Conservation (phyloP, 495 filamentous ascomycete genomes). For the Pseudevernia furfuracea region DNA sequence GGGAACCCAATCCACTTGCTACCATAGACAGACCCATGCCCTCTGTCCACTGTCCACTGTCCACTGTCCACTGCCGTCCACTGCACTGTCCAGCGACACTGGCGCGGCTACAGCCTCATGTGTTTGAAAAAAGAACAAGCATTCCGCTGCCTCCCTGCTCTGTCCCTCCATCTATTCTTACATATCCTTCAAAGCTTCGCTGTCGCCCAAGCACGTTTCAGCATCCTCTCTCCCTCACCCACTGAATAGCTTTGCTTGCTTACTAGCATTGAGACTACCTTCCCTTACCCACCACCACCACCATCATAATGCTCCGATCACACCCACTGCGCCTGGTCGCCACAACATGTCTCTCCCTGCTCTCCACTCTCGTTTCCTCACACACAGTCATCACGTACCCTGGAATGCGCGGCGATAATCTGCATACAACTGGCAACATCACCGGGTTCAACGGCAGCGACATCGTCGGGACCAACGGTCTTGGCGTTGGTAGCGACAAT, state of each 20-base stretch:
- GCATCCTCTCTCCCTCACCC: neutral
- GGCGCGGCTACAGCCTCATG: slow-evolving; percentile 17
- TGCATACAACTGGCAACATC: slow-evolving; percentile 63
- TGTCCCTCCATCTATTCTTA: slow-evolving; percentile 16
- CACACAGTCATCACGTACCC: slow-evolving; percentile 92
- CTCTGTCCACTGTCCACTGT: neutral
- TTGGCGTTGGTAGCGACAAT: slow-evolving; percentile 39
- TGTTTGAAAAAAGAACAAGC: neutral
- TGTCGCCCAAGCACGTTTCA: slow-evolving; percentile 15
- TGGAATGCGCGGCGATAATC: slow-evolving; percentile 88
- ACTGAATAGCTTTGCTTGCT: neutral
- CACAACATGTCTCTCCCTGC: slow-evolving; percentile 35
- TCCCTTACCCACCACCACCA: too few relatives aligned
- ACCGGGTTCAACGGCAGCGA: slow-evolving; percentile 38
- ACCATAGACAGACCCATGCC: too few relatives aligned
- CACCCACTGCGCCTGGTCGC: slow-evolving; percentile 16
- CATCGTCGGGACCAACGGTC: slow-evolving; percentile 37
- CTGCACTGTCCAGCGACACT: slow-evolving; percentile 1
- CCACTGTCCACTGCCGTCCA: neutral
- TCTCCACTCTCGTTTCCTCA: slow-evolving; percentile 51
- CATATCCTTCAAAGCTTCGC: slow-evolving; percentile 16
- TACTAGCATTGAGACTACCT: neutral
- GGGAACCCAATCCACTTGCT: neutral
- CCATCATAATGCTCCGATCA: slow-evolving; percentile 13
- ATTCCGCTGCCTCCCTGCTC: slow-evolving; percentile 5